Evolutionary conservation across 164 flowering plant genomes (phyloP), one percentile per base, ranked within the genome.

Genomic region (Berberis thunbergii): DNA sequence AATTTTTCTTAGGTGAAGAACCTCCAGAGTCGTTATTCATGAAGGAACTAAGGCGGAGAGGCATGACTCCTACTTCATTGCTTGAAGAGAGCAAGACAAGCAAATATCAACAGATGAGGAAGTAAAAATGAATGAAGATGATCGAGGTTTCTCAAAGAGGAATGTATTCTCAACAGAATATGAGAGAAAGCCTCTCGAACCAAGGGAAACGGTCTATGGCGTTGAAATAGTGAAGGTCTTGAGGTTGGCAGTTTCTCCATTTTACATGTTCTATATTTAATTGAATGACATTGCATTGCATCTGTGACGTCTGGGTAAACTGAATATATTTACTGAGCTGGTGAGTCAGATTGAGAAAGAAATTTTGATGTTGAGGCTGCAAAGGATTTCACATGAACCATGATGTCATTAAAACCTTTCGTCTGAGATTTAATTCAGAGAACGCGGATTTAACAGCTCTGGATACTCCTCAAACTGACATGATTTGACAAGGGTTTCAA

Each of bases 11-110:
- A 94, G 98, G 94, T 52, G 95, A 90, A 69, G 97, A 90, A 69
- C 95, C 89, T 72, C 89, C 98, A 0, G 98, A 94, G 71, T 90
- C 98, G 41, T 74, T 94, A 74, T 94, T 94, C 66, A 87, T 90
- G 91, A 90, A 94, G 74, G 98, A 94, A 74, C 69, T 94, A 60
- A 83, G 63, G 73, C 82, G 80, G 74, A 78, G 98, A 68, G 98
- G 98, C 2, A 83, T 94, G 86, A 80, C 80, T 65, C 95, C 96
- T 42, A 79, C 91, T 67, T 93, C 98, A 4, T 73, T 91, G 75
- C 85, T 86, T 59, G 96, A 94, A 73, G 97, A 90, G 13, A 73
- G 72, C 13, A 83, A 75, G 3, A 82, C 69, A 69, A 73, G 73
- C 58, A 60, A 52, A 56, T 67, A 66, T 62, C 86, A 67, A 63